These are phyloP conservation scores for Melocanna baccifera DNA, from an alignment of 176 grass and related monocot genomes.

Conservation along the genomic window DNA sequence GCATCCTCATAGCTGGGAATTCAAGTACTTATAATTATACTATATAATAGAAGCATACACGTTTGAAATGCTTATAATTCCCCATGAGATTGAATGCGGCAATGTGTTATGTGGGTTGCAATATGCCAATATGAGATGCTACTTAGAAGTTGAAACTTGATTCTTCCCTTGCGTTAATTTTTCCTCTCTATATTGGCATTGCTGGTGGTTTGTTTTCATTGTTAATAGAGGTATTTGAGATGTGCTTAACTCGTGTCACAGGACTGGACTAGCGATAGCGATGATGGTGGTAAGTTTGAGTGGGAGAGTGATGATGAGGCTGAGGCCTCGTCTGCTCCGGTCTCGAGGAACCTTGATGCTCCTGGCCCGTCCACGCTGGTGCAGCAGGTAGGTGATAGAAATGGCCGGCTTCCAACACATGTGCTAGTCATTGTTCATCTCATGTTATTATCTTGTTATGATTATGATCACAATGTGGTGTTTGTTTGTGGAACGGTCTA, in stretches of 20 bases:
- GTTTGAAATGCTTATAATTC: neutral
- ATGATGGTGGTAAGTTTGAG: conserved; percentile 29
- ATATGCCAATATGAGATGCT: neutral
- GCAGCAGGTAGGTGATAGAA: conserved; percentile 11
- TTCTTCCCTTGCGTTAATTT: neutral
- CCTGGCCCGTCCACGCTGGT: neutral
- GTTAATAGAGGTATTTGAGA: neutral
- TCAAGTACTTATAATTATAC: neutral
- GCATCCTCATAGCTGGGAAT: neutral
- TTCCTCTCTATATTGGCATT: neutral
- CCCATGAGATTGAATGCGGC: neutral
- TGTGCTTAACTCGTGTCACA: conserved; percentile 19
- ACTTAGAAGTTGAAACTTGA: neutral
- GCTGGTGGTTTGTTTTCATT: neutral
- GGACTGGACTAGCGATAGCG: conserved; percentile 41
- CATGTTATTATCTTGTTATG: conserved; percentile 17
- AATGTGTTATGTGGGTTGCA: neutral
- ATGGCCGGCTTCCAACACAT: neutral
- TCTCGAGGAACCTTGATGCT: conserved; percentile 9
- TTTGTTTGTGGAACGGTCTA: conserved; percentile 15
- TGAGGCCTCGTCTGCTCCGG: neutral
- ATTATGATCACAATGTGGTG: conserved; percentile 5
- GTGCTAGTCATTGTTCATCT: neutral
- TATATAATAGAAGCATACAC: neutral
- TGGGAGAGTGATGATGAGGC: conserved; percentile 37